Evolutionary conservation across 2,329 filamentous ascomycete species (phyloP), one percentile per base, ranked within the genome.

Genomic region (Colletotrichum sp.): DNA sequence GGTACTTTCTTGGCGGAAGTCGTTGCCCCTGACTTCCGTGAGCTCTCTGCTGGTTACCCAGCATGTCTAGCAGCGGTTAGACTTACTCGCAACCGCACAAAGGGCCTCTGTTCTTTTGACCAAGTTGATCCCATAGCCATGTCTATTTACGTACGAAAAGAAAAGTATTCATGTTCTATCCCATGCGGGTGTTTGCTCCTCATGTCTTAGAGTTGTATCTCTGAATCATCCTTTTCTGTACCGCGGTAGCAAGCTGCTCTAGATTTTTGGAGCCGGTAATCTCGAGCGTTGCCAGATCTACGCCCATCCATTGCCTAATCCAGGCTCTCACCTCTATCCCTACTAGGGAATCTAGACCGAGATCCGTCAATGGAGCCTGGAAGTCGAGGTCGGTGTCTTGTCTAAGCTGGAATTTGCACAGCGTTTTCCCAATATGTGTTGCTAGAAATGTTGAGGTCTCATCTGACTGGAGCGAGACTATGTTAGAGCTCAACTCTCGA

Each of bases 261-360:
- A 69, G 24, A 16, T 69, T 69, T 16, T 24, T 59, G n/a, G 57
- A 69, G 8, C 58, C 31, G 5, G 27, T 63, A 15, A 63, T 69
- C 31, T 69, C 66, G 31, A 69, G 66, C n/a, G 66, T 69, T 21
- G 66, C 75, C 27, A 80, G 76, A 34, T 79, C 78, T 9, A 79
- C 69, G 5, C 73, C 74, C n/a, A 79, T 69, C 8, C 47, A 64
- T n/a, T 76, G 71, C 43, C 66, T 75, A 51, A 74, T 77, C 78
- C 78, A 79, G 7, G 54, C 65, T 6, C 76, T 34, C 18, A 79
- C 21, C 55, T 79, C 78, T 21, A 79, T 61, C 2, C 61, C 76
- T 8, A 78, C 66, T 0, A 79, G 63, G 1, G 77, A 78, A 63
- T 79, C 78, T 29, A 79, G 27, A 4, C 78, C 78, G 5, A 79